phyloP scores from a whole-genome alignment of 352 stramenopile genomes.

The Thalassiosira delicatula region DNA sequence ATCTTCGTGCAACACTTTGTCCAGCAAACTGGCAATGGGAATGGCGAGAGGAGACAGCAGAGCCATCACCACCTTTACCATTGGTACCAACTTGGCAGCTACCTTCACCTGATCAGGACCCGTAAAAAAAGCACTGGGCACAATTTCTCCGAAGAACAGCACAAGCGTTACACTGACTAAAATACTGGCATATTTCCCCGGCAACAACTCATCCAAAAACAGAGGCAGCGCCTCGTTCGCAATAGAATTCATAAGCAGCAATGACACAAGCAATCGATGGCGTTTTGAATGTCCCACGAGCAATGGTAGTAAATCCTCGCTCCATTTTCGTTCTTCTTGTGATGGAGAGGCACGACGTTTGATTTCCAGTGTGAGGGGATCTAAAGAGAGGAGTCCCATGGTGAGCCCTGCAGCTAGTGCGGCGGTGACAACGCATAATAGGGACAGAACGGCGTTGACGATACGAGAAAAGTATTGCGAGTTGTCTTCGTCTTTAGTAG shows the following conservation, averaged over 20 bases:
- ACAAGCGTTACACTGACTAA: constrained; percentile 34
- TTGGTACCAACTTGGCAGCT: constrained; percentile 85
- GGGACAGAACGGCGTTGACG: too few relatives aligned
- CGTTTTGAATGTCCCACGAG: constrained; percentile 84
- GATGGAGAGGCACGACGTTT: constrained; percentile 75
- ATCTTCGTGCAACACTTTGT: constrained; percentile 87
- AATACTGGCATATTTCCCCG: constrained; percentile 78
- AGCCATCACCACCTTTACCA: constrained; percentile 89
- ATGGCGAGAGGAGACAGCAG: constrained; percentile 89
- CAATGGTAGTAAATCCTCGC: constrained; percentile 87
- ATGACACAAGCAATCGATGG: constrained; percentile 92
- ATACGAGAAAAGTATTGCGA: too few relatives aligned
- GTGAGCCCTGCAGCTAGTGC: constrained; percentile 83
- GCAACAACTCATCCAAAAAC: constrained; percentile 40
- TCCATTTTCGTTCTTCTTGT: constrained; percentile 84
- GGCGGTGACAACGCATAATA: constrained; percentile 75
- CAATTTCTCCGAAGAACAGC: constrained; percentile 68
- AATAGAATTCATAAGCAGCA: constrained; percentile 92
- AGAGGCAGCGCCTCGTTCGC: constrained; percentile 92
- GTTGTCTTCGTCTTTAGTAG: too few relatives aligned
- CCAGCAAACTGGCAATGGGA: constrained; percentile 90
- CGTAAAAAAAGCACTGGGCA: constrained; percentile 95
- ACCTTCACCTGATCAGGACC: constrained; percentile 91
- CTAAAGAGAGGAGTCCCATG: constrained; percentile 83
- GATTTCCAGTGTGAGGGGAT: constrained; percentile 76